phyloP scores from a whole-genome alignment of 768 basidiomycete species.

The Boletus coccyginus region DNA sequence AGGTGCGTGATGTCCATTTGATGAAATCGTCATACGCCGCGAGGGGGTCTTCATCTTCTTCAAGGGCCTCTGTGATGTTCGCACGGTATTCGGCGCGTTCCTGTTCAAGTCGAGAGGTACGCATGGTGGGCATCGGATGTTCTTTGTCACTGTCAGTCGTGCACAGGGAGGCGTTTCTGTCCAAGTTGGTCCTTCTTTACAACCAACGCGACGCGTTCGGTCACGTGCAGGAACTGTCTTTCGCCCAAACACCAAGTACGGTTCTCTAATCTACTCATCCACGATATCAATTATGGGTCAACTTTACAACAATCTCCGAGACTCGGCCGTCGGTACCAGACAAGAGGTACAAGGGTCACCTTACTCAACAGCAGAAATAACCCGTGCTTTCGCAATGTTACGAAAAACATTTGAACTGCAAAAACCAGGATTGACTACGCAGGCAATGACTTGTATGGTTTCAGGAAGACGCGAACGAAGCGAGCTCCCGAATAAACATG shows the following conservation, averaged over 20 bases:
- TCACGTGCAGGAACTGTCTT: slow-evolving; percentile 22
- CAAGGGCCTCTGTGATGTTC: slow-evolving; percentile 50
- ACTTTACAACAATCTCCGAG: slow-evolving; percentile 15
- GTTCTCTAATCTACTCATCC: not conserved
- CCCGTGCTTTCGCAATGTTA: not conserved
- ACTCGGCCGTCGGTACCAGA: slow-evolving; percentile 22
- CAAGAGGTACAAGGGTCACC: slow-evolving; percentile 19
- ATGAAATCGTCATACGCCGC: slow-evolving; percentile 84
- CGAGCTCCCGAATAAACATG: slow-evolving; percentile 35
- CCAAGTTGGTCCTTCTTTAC: slow-evolving; percentile 12
- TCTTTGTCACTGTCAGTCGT: slow-evolving; percentile 6
- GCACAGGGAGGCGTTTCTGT: not conserved
- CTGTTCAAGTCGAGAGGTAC: slow-evolving; percentile 28
- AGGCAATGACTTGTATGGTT: slow-evolving; percentile 22
- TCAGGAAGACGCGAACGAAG: slow-evolving; percentile 25
- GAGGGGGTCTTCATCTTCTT: slow-evolving; percentile 84
- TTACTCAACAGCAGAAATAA: not conserved
- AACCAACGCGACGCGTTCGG: slow-evolving; percentile 30
- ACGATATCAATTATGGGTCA: not conserved
- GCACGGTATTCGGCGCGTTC: slow-evolving; percentile 32
- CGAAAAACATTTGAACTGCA: slow-evolving; percentile 31
- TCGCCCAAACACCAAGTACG: too few relatives aligned
- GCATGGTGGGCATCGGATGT: slow-evolving; percentile 22
- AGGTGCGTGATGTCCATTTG: slow-evolving; percentile 84
- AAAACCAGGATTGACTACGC: slow-evolving; percentile 33